Base-by-base conservation (phyloP, 441 rosid genomes). In the Hura crepitans region DNA sequence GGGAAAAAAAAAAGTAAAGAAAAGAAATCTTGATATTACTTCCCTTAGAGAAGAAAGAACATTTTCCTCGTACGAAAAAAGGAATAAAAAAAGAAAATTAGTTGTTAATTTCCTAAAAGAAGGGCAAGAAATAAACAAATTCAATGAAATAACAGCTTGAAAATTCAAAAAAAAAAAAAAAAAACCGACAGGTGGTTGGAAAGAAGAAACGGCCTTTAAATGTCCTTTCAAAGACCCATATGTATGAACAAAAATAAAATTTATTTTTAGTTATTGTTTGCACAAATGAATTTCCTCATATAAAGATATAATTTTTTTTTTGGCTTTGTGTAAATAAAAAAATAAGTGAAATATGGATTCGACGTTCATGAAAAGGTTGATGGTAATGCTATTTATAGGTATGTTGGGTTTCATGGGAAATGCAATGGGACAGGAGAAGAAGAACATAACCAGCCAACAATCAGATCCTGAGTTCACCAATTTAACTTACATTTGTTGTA, bases 391-490 rank as follows among this genome's bases (percentile, higher is more conserved):
- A 5, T 10, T 64, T 17, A 65, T 65, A 2, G 22, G 22, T 1
- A 27, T 72, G 11, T 28, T 72, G 47, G 57, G 5, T 30, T 65
- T 72, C 42, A 56, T 65, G 50, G 75, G 62, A 72, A 57, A 57
- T 9, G 65, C 65, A 23, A 31, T 27, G 62, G 75, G 39, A 23
- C 58, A 23, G 37, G n/a, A n/a, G n/a, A 17, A 13, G 2, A 18
- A 20, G 14, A 12, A 20, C 7, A 8, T 14, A 27, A 25, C 3
- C 1, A 17, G 3, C 20, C 6, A 31, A n/a, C 22, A 42, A 20
- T 2, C 12, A 35, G 39, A 35, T 35, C 6, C 2, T 35, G 42
- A n/a, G 10, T 65, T 10, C 22, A 28, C 50, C 4, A 50, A 65
- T 50, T 15, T 50, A 5, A 57, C 50, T 3, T 31, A 4, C 10